phyloP scores from a whole-genome alignment of 768 basidiomycete species.

The Podaxis mareebaensis region DNA sequence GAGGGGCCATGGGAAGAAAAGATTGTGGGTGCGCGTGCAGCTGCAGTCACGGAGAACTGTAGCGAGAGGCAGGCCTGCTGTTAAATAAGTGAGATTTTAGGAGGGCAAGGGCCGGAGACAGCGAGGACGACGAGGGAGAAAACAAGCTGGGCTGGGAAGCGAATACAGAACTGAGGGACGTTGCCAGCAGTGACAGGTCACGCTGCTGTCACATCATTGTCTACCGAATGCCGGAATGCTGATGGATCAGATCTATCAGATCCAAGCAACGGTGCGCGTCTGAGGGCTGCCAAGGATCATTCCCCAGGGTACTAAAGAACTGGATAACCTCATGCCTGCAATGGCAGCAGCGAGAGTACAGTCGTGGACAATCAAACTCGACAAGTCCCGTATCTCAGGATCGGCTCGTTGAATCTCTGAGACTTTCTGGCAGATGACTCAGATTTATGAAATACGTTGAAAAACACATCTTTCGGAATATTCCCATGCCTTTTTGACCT shows the following conservation, averaged over 20 bases:
- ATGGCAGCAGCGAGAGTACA: neutral
- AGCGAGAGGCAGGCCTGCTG: conserved; percentile 29
- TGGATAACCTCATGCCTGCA: neutral
- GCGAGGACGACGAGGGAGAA: conserved; percentile 6
- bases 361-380: too few species aligned
- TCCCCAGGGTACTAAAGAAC: neutral
- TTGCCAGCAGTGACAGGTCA: conserved; percentile 19
- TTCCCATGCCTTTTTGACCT: too few species aligned
- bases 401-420: too few species aligned
- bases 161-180: conserved; percentile 5
- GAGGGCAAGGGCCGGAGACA: neutral
- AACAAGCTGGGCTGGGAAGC: conserved; percentile 22
- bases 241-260: neutral
- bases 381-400: too few species aligned
- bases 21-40: conserved; percentile 24
- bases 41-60: conserved; percentile 23
- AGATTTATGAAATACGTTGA: too few species aligned
- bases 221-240: neutral
- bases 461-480: too few species aligned
- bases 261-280: too few species aligned
- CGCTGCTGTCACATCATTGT: conserved; percentile 15
- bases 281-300: too few species aligned
- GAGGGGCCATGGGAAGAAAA: conserved; percentile 49
- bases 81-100: conserved; percentile 16
- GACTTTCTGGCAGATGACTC: too few species aligned